phyloP scores from a whole-genome alignment of 1,139 yeast genomes.

The Wickerhamomyces sp. region DNA sequence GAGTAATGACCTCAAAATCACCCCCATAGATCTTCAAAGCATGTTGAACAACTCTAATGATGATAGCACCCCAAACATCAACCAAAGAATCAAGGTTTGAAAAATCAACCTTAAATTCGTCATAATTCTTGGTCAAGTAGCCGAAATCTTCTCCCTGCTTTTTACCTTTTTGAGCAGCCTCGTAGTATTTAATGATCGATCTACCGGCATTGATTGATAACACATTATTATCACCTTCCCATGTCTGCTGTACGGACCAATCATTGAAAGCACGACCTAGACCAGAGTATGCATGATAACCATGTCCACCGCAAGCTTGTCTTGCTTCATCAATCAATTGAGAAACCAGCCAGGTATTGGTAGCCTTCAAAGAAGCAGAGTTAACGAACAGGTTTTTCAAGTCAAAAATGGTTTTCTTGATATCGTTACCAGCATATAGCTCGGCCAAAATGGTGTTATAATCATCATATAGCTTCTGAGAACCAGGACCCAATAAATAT shows the following conservation, averaged over 20 bases:
- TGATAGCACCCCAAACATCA: constrained; percentile 42
- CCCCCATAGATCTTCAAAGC: constrained; percentile 31
- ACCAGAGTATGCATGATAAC: constrained; percentile 85
- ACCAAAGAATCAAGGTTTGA: constrained; percentile 29
- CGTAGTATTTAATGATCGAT: constrained; percentile 57
- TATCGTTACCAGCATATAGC: constrained; percentile 42
- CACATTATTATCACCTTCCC: constrained; percentile 96
- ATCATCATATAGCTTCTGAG: constrained; percentile 57
- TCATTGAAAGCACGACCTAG: constrained; percentile 86
- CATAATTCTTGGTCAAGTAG: constrained; percentile 34
- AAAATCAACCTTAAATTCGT: constrained; percentile 28
- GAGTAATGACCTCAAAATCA: constrained; percentile 54
- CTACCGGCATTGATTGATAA: constrained; percentile 81
- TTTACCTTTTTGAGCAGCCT: constrained; percentile 32
- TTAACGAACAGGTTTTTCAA: constrained; percentile 78
- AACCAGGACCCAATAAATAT: constrained; percentile 73
- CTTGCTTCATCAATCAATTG: constrained; percentile 80
- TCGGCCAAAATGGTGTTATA: constrained; percentile 47
- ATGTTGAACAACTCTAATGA: constrained; percentile 32
- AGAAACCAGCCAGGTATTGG: constrained; percentile 83
- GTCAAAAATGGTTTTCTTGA: constrained; percentile 47
- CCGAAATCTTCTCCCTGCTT: constrained; percentile 39
- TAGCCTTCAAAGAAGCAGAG: constrained; percentile 86
- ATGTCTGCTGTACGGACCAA: constrained; percentile 95
- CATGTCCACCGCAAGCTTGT: constrained; percentile 98